Evolutionary conservation across 176 grass and related monocot species (phyloP), one percentile per base, ranked within the genome.

Genomic region (Aegilops speltoides): DNA sequence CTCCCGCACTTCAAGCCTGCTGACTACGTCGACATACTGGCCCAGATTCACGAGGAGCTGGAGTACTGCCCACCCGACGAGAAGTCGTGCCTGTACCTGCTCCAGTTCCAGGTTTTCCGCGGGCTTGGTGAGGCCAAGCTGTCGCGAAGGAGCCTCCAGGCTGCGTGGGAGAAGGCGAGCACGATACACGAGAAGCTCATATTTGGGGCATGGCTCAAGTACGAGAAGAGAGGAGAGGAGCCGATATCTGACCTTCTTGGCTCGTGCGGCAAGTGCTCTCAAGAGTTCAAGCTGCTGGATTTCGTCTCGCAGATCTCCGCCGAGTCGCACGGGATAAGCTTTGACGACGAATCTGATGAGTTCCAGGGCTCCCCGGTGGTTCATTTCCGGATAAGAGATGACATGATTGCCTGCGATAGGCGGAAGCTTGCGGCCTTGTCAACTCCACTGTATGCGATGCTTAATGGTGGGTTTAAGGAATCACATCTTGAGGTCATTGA

Each of bases 181-280:
- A 96, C 92, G 24, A 92, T 99, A 76, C 94, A 96, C 20, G 97
- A 97, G 72, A 99, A 99, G 73, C 87, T 99, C 19, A 89, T 99
- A 62, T 99, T 93, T 10, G 94, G 90, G 22, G 91, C 94, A 3
- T 99, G 97, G 97, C 86, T 99, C 31, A 96, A 94, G 81, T 97
- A 97, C 7, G 92, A 99, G 89, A 99, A 99, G 82, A 91, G 87
- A 94, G 90, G 89, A 4, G 94, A 99, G 92, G 90, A 94, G 85
- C 82, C 92, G 6, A 94, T 99, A 25, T 93, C 85, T 0, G 97
- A 99, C 72, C 97, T 99, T 20, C 92, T 99, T 77, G 77, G 90
- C 85, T 90, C 97, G 0, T 99, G 97, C 9, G 59, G 82, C 69
- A 99, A 99, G 86, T 99, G 97, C 65, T 99, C 89, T 16, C 97